These are phyloP conservation scores for Dipteronia dyeriana DNA, from an alignment of 345 rosid genomes.

Conservation along the genomic window DNA sequence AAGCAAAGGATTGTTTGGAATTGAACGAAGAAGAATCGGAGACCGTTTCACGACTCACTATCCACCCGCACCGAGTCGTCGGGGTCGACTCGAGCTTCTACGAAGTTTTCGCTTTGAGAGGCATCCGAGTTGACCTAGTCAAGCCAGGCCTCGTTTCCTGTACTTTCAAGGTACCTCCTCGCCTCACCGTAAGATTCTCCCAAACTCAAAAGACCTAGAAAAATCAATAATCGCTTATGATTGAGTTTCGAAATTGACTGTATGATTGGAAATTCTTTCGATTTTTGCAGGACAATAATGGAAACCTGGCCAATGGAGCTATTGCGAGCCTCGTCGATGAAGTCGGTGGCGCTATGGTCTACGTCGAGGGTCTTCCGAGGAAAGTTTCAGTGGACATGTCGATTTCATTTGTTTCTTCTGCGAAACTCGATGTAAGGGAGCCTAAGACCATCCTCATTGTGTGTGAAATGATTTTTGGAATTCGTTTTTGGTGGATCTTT, in stretches of 20 bases:
- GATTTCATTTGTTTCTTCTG: slow-evolving; percentile 66
- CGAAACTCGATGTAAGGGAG: slow-evolving; percentile 58
- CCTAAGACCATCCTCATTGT: background rate
- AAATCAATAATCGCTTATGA: background rate
- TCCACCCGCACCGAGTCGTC: slow-evolving; percentile 42
- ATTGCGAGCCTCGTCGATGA: slow-evolving; percentile 91
- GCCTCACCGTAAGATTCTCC: slow-evolving; percentile 60
- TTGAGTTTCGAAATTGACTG: background rate
- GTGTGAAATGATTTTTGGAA: background rate
- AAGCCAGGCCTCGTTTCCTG: slow-evolving; percentile 72
- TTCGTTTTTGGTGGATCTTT: background rate
- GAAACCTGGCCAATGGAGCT: slow-evolving; percentile 77
- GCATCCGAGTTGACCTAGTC: slow-evolving; percentile 76
- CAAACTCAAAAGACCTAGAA: background rate
- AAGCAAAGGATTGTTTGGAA: slow-evolving; percentile 24
- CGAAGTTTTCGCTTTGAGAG: slow-evolving; percentile 61
- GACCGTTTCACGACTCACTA: slow-evolving; percentile 44
- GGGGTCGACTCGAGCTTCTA: slow-evolving; percentile 52
- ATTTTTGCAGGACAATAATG: slow-evolving; percentile 62
- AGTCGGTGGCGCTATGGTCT: slow-evolving; percentile 67
- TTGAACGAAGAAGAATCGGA: slow-evolving; percentile 49
- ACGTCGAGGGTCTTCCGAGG: slow-evolving; percentile 63
- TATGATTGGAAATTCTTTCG: background rate
- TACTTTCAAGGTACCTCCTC: slow-evolving; percentile 81
- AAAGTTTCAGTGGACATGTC: slow-evolving; percentile 89